Percentiles rank a stretch among this genome's conserved stretches.
Conservation (phyloP, 2,329 filamentous ascomycete genomes). For the Xylaria sp. region DNA sequence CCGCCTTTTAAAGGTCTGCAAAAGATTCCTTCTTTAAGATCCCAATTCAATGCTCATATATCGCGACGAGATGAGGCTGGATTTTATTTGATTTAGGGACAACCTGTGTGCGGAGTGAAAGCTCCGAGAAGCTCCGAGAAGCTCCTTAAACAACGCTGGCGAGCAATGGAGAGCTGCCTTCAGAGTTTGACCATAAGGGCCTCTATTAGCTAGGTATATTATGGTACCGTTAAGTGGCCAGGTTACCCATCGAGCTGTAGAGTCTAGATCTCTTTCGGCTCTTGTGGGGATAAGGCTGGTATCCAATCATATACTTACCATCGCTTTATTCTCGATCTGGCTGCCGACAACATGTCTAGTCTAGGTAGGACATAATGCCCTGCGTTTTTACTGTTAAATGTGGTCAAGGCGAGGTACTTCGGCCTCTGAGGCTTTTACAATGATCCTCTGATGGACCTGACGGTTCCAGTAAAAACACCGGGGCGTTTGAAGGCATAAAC, state of each 20-base stretch:
- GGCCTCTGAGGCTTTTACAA: not conserved
- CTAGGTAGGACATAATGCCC: slow-evolving; percentile 10
- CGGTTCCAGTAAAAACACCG: not conserved
- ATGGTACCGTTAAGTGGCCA: not conserved
- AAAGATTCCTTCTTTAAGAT: not conserved
- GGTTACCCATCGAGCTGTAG: slow-evolving; percentile 7
- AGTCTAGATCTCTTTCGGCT: slow-evolving; percentile 6
- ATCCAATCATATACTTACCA: slow-evolving; percentile 23
- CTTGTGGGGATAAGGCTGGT: slow-evolving; percentile 17
- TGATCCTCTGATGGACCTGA: not conserved
- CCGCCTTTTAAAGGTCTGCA: not conserved
- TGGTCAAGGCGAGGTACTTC: slow-evolving; percentile 5
- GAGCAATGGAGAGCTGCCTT: slow-evolving; percentile 15
- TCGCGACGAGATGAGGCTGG: not conserved
- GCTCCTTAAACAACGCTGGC: not conserved
- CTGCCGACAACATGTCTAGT: slow-evolving; percentile 20
- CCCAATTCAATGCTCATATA: not conserved
- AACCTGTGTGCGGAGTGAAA: slow-evolving; percentile 24
- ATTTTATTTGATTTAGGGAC: not conserved
- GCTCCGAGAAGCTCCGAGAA: slow-evolving; percentile 30
- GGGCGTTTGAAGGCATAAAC: not conserved
- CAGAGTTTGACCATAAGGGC: not conserved
- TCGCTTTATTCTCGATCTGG: slow-evolving; percentile 21
- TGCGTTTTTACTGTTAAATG: not conserved
- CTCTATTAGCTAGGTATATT: not conserved